Base-by-base conservation (phyloP, 2,329 filamentous ascomycete species). In the Metarhizium sp. region DNA sequence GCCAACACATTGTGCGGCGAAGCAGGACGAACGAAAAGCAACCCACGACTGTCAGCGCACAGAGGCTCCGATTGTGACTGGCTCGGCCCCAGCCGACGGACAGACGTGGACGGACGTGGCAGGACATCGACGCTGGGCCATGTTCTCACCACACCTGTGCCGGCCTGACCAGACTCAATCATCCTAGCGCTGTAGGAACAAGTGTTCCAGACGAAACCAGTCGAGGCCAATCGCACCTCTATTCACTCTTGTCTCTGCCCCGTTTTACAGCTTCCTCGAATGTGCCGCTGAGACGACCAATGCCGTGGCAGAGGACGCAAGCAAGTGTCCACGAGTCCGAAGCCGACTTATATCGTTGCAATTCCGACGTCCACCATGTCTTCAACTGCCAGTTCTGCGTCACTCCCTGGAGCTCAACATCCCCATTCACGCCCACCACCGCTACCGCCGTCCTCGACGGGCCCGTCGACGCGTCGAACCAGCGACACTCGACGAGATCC, bases 401-500 rank as follows among this genome's bases (percentile, higher is more conserved):
- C 56, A 55, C 59, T 58, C 52, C 61, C 58, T 46, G 61, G 60
- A 53, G 57, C 59, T 58, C 63, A 60, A 32, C 51, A 30, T n/a
- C 13, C 29, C 25, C 50, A 34, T 16, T 29, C 55, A 8, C 51
- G 38, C 36, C 58, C 65, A 58, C 10, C 38, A 16, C 38, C 38
- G 38, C 51, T 61, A 54, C 51, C 55, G 55, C 54, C 58, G 56
- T n/a, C 57, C 55, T 51, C 63, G 57, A 57, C 63, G 59, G 54
- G 60, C 53, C 61, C 64, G 52, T 59, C 64, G 50, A 50, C 57
- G 61, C 51, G 60, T 63, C 59, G 59, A 63, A 55, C 59, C 55
- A 59, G 61, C 54, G 66, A 66, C 46, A 56, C 63, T 56, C 67
- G 66, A 56, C 65, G 67, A 51, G 68, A 70, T 49, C 69, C 75